Conservation (phyloP, 2,329 filamentous ascomycete species). For the Xylaria sp. region DNA sequence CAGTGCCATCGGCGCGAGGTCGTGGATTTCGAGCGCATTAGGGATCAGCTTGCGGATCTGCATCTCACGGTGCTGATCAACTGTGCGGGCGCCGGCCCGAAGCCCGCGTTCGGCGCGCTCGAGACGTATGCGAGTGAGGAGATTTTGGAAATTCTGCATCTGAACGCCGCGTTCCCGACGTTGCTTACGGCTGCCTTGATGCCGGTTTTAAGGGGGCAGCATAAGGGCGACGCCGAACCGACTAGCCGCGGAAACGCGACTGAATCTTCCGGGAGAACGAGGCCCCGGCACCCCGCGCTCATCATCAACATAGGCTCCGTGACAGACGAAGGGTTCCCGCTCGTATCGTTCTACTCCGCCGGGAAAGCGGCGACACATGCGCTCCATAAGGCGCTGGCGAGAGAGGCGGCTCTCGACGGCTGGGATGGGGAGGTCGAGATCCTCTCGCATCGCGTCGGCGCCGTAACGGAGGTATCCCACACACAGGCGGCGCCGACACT, state of each 20-base stretch:
- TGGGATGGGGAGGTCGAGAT: constrained; percentile 32
- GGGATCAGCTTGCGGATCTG: constrained; percentile 44
- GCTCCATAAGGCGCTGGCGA: constrained; percentile 35
- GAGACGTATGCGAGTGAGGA: constrained; percentile 48
- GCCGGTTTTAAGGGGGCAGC: constrained; percentile 36
- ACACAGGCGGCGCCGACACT: constrained; percentile 25
- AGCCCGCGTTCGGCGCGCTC: constrained; percentile 49
- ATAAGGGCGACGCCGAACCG: background rate
- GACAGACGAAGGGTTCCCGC: constrained; percentile 38
- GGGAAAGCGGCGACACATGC: constrained; percentile 37
- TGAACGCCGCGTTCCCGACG: constrained; percentile 51
- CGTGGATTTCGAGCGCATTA: constrained; percentile 32
- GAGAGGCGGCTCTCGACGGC: constrained; percentile 52
- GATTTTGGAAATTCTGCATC: constrained; percentile 54
- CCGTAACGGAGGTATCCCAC: constrained; percentile 36
- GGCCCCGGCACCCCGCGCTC: constrained; percentile 32
- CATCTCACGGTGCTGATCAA: constrained; percentile 62
- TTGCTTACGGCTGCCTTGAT: constrained; percentile 38
- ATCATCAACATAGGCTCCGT: constrained; percentile 41
- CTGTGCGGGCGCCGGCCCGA: constrained; percentile 58
- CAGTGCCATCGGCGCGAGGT: constrained; percentile 39
- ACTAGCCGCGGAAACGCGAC: background rate
- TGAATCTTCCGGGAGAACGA: background rate
- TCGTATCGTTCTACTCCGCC: constrained; percentile 41
- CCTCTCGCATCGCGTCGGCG: constrained; percentile 38